Percentiles rank a stretch among this genome's conserved stretches.
Conservation (phyloP, 2,329 filamentous ascomycete genomes). For the Dactylellina parvicollis region DNA sequence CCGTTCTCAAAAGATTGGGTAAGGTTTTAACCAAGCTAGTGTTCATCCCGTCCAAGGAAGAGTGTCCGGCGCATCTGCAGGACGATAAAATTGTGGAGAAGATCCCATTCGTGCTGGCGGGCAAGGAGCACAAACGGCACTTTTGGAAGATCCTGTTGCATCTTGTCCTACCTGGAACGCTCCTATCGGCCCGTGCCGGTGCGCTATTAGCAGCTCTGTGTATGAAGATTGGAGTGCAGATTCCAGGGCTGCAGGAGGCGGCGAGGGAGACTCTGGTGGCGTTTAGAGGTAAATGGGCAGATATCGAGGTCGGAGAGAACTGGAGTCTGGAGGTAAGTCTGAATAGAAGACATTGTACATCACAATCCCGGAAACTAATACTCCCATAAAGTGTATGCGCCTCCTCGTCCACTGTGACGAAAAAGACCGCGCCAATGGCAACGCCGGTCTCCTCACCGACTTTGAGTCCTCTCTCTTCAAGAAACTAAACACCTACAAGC, state of each 20-base stretch:
- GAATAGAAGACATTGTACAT: not conserved
- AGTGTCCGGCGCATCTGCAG: conserved; percentile 64
- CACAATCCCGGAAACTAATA: not conserved
- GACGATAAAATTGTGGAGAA: conserved; percentile 60
- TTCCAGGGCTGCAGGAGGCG: conserved; percentile 62
- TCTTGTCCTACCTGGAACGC: conserved; percentile 65
- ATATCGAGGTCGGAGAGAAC: conserved; percentile 65
- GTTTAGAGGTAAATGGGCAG: conserved; percentile 65
- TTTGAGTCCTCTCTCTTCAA: conserved; percentile 63
- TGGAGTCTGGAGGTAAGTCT: conserved; percentile 62
- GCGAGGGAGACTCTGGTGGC: conserved; percentile 63
- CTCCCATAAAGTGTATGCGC: conserved; percentile 57
- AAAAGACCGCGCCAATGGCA: conserved; percentile 59
- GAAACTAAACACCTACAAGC: conserved; percentile 64
- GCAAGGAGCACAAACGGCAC: conserved; percentile 59
- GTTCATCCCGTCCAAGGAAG: conserved; percentile 62
- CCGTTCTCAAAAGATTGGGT: conserved; percentile 65
- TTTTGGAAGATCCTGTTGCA: conserved; percentile 67
- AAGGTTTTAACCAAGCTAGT: conserved; percentile 65
- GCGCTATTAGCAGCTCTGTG: conserved; percentile 65
- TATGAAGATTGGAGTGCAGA: conserved; percentile 63
- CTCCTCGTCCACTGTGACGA: conserved; percentile 64
- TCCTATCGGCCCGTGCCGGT: conserved; percentile 63
- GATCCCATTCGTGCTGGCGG: conserved; percentile 64
- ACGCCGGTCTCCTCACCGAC: conserved; percentile 60